Base-by-base conservation (phyloP, 371 early-diverging fungal species). In the Mucor velutinosus region DNA sequence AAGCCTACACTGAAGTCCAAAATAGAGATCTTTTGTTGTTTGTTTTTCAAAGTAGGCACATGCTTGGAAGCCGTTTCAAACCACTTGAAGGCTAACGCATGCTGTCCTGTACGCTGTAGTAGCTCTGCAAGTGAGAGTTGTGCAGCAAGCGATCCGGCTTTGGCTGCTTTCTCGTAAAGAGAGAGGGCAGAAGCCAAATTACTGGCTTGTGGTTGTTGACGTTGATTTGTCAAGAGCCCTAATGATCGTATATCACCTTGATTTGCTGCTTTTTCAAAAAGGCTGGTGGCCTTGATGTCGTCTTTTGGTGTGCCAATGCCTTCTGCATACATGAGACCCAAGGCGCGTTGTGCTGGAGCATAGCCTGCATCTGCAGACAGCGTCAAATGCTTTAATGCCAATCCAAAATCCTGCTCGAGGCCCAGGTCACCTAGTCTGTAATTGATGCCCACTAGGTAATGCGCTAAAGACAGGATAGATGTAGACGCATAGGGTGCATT, bases 211-310 rank as follows among this genome's bases (percentile, higher is more conserved):
- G 53, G 55, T 15, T 60, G 60, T 6, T 39, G 30, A 5, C 51
- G 47, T 11, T 39, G 60, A 10, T 19, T 62, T 32, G 55, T 55
- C 11, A 67, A 67, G 30, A 86, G 84, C 67, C 88, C 80, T 60
- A 87, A 78, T 4, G 92, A 88, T 25, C 85, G 58, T 7, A 80
- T 73, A 59, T 90, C 83, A n/a, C 89, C 89, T 37, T 80, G 73
- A 3, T 73, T 63, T 1, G 90, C 88, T 10, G 90, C 85, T 29
- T 69, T 76, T 30, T 71, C 61, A 76, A 89, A 94, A 76, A 87
- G 84, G 0, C 63, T 35, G 7, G 86, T 77, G 0, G 92, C 90
- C 27, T 66, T 47, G 11, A 33, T 17, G 35, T 82, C 70, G 64
- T 90, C 75, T 72, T 73, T 37, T 69, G 76, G 7, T 76, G 72